Base-by-base conservation (phyloP, 2,329 filamentous ascomycete species). In the Sclerotinia trifoliorum region DNA sequence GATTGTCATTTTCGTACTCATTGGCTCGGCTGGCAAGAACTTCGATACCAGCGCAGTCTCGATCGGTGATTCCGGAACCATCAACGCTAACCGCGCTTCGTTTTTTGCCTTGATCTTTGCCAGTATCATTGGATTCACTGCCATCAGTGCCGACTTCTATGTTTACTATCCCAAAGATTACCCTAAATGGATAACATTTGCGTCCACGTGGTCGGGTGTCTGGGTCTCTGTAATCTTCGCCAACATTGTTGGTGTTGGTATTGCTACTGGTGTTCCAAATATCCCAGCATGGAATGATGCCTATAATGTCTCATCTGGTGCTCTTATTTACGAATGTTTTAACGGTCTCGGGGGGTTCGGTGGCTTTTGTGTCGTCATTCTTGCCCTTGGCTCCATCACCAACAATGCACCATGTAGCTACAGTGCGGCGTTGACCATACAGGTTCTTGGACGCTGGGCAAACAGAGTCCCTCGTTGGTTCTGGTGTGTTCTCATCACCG, bases 401-500 rank as follows among this genome's bases (percentile, higher is more conserved):
- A 90, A 91, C 76, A 85, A 86, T 66, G 84, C 89, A 10, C 83
- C 88, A 2, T 84, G 86, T 0, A 88, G 85, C 0, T 89, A 90
- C 77, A 85, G 85, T 26, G 81, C 85, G 2, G 86, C 86, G 0
- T 83, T 91, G 15, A 86, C 88, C 71, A 88, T 88, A 72, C 88
- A 91, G 75, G 85, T 88, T 58, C 81, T 91, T 13, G 86, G 86
- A 3, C 81, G 83, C 10, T 84, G 84, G 72, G 82, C 84, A 39
- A 83, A 83, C 66, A 79, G 76, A 11, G 80, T 91, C 0, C 88
- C 88, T 4, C 84, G 89, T 29, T 83, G 85, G 32, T 77, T 88
- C 55, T 90, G 70, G 71, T 69, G 70, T 64, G 21, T 69, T 39
- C 42, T 71, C 42, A 68, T 71, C 48, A 70, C 65, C 24, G 58